Evolutionary conservation across 2,329 filamentous ascomycete species (phyloP), one percentile per base, ranked within the genome.

Genomic region (Lachnellula suecica): DNA sequence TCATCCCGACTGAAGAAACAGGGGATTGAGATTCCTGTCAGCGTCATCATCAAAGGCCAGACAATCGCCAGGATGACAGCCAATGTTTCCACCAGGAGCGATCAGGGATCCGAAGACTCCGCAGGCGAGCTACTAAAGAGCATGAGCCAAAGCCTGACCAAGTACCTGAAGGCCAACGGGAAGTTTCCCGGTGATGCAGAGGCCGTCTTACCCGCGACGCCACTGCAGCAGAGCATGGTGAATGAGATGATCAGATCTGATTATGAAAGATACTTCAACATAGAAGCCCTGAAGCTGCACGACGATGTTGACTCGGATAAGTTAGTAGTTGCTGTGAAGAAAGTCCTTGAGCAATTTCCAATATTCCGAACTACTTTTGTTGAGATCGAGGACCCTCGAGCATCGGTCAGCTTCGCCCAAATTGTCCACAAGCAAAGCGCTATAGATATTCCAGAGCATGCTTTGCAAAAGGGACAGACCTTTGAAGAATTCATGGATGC

Each of bases 221-320:
- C 91, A 6, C 76, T 96, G 4, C 92, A 97, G 70, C 91, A 97
- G 67, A 85, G 87, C 1, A 91, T 97, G 84, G 73, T 95, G 2
- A 84, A 85, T 0, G 88, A 90, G 54, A 96, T 96, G 88, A 59
- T 91, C 0, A 76, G 82, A 15, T 94, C 91, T 0, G 76, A 82
- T 3, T 93, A 88, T 60, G 72, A 76, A 10, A 80, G 84, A 57
- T 97, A 97, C 66, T 95, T 91, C 73, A 96, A 95, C 57, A 85
- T 94, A 52, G 89, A 96, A 61, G 71, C 93, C 2, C 73, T 95
- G 20, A 78, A 84, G 57, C 59, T 97, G 2, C 64, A 71, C 0
- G 57, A 73, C 0, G 67, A 71, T 0, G 74, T 85, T 1, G 78
- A 95, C 59, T 34, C 85, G 0, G 58, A 71, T 0, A 76, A 63